Base-by-base conservation (phyloP, 495 filamentous ascomycete genomes). In the Xanthoparmelia taractica region DNA sequence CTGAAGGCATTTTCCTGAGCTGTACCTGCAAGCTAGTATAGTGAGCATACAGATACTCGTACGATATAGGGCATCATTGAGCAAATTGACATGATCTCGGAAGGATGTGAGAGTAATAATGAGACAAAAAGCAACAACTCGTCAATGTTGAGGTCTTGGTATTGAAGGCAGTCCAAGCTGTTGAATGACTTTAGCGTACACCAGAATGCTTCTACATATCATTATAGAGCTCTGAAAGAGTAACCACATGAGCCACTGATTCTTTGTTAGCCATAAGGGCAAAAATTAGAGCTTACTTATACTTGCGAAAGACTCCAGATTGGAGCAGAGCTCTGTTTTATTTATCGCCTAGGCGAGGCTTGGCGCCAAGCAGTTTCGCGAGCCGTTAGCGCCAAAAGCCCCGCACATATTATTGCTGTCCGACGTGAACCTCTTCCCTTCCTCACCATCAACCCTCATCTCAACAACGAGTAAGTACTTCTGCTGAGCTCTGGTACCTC, bases 361-460 rank as follows among this genome's bases (percentile, higher is more conserved):
- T 54, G 50, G 27, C 50, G 50, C 38, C 50, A 55, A 57, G 41
- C 5, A 36, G 17, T 33, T 63, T 63, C 43, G 52, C 43, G 55
- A 55, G 55, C 58, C 36, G 60, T 62, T 54, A 47, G 50, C 41
- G 63, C 52, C n/a, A 59, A 58, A 17, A 33, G 45, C 58, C 71
- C 69, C 78, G 73, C 75, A 77, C 77, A 77, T 72, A 77, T 70
- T 69, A 69, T 71, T 70, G 70, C 71, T 65, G 73, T 68, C 67
- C 23, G 20, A 56, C 36, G 6, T 12, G 47, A 62, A 65, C 68
- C 65, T 76, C 69, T 67, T 68, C 79, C 75, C 71, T 77, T 77
- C 77, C 72, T 79, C 74, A 80, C 76, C 78, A 65, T 57, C 68
- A 62, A 67, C 76, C 72, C 75, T 81, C 79, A 80, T 80, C 72